These are phyloP conservation scores for Ogataea allantospora DNA, from an alignment of 805 yeast genomes.

Conservation along the genomic window DNA sequence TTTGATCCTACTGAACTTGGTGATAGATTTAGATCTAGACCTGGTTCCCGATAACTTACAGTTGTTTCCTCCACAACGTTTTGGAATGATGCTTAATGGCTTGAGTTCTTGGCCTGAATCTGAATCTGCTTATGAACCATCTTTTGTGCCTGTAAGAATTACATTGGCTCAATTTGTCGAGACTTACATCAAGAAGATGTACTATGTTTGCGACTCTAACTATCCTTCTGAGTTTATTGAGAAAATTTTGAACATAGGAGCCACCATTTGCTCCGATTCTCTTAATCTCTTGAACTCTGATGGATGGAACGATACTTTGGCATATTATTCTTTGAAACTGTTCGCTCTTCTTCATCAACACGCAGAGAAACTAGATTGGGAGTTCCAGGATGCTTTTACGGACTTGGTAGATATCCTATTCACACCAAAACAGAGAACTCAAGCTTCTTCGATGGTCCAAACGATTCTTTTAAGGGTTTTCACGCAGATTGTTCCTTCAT, in stretches of 20 bases:
- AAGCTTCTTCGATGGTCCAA: conserved; percentile 36
- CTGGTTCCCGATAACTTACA: conserved; percentile 26
- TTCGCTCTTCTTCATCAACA: conserved; percentile 33
- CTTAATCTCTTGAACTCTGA: conserved; percentile 37
- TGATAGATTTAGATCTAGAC: conserved; percentile 37
- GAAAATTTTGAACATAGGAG: conserved; percentile 38
- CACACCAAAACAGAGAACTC: conserved; percentile 23
- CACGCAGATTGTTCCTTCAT: conserved; percentile 27
- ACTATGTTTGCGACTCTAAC: conserved; percentile 27
- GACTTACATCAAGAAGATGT: conserved; percentile 31
- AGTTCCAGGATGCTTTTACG: conserved; percentile 40
- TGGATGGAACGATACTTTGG: conserved; percentile 37
- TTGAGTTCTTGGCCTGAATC: conserved; percentile 59
- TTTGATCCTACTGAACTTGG: conserved; percentile 46
- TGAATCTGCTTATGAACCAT: conserved; percentile 56
- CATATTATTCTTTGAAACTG: conserved; percentile 46
- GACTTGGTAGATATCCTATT: conserved; percentile 44
- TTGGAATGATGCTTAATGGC: conserved; percentile 57
- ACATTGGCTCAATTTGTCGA: conserved; percentile 46
- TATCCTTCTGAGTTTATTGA: conserved; percentile 30
- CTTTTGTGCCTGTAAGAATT: conserved; percentile 50
- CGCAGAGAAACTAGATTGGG: conserved; percentile 34
- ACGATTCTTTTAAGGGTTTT: conserved; percentile 31
- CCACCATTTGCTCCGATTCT: conserved; percentile 42
- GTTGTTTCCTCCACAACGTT: conserved; percentile 63